Conservation (phyloP, 73 alveolate species). For the Stentor roeselii region DNA sequence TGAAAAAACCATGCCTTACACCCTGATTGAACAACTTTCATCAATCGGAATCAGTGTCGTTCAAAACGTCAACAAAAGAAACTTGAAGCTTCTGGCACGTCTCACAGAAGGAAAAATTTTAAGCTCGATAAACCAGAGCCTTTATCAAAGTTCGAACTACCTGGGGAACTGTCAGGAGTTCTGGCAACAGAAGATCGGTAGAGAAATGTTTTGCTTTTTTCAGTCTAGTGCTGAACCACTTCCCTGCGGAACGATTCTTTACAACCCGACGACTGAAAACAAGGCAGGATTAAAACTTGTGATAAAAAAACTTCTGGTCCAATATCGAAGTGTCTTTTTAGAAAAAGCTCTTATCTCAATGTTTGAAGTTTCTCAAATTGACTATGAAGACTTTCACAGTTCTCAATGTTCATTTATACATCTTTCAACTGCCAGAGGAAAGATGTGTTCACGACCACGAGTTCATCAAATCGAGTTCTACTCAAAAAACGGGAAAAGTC, state of each 20-base stretch:
- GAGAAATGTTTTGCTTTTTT: not conserved
- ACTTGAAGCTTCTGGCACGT: not conserved
- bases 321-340: conserved; percentile 2
- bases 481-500: conserved; percentile 8
- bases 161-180: not conserved
- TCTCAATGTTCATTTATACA: not conserved
- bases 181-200: not conserved
- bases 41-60: not conserved
- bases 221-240: not conserved
- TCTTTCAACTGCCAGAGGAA: not conserved
- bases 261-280: not conserved
- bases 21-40: not conserved
- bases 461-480: not conserved
- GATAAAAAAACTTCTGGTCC: not conserved
- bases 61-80: not conserved
- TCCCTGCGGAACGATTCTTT: not conserved
- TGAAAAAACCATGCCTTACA: not conserved
- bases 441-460: not conserved
- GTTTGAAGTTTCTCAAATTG: not conserved
- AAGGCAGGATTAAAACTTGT: not conserved
- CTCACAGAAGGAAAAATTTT: conserved; percentile 2
- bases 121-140: not conserved
- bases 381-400: conserved; percentile 19
- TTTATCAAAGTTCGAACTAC: not conserved
- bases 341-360: not conserved